These are phyloP conservation scores for Eremochloa ophiuroides DNA, from an alignment of 176 grass and related monocot genomes.

Conservation along the genomic window DNA sequence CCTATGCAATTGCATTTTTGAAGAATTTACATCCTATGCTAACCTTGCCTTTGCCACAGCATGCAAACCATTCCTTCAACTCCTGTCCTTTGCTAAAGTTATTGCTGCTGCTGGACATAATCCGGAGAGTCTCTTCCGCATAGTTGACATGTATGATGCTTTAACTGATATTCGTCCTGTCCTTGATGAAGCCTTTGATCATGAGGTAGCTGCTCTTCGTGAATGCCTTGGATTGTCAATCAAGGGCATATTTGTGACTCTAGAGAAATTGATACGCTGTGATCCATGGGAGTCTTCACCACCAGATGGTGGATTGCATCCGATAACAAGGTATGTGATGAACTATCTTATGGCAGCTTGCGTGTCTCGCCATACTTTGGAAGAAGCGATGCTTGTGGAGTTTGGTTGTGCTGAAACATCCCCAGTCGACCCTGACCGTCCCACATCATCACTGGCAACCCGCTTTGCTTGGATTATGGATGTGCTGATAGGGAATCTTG, in stretches of 20 bases:
- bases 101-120: constrained; percentile 23
- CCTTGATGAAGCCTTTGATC: constrained; percentile 30
- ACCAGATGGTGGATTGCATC: constrained; percentile 43
- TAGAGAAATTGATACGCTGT: constrained; percentile 37
- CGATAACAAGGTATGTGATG: constrained; percentile 60
- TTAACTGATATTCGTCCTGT: constrained; percentile 29
- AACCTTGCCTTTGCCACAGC: constrained; percentile 29
- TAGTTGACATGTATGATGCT: constrained; percentile 54
- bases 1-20: constrained; percentile 43
- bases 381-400: constrained; percentile 39
- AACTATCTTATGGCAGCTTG: constrained; percentile 49
- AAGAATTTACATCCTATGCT: constrained; percentile 14
- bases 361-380: constrained; percentile 40
- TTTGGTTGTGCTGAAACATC: constrained; percentile 4
- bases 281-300: constrained; percentile 31
- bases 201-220: constrained; percentile 16
- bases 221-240: constrained; percentile 39
- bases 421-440: constrained; percentile 30
- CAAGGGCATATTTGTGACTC: constrained; percentile 40
- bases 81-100: constrained; percentile 30
- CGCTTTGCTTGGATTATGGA: constrained; percentile 41
- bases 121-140: constrained; percentile 43
- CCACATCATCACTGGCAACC: constrained; percentile 30
- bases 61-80: constrained; percentile 25
- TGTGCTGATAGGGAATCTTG: constrained; percentile 44